phyloP scores from a whole-genome alignment of 768 basidiomycete species.

The Phlebiopsis gigantea region DNA sequence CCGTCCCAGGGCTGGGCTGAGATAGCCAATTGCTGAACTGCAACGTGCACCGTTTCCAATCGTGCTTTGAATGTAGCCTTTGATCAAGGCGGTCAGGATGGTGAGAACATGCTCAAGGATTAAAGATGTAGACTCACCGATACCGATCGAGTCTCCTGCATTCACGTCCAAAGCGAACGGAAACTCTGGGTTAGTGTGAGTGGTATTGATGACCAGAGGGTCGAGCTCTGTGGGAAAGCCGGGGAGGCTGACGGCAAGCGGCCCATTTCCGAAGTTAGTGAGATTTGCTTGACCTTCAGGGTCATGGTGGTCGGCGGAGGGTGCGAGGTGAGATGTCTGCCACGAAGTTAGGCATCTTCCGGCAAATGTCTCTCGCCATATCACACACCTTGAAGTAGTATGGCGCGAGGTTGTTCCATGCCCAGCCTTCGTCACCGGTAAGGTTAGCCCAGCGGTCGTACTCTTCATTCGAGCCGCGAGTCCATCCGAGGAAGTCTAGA shows the following conservation, averaged over 20 bases:
- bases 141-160: conserved; percentile 13
- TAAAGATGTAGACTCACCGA: conserved; percentile 6
- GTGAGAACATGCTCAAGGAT: not conserved
- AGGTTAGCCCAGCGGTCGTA: conserved; percentile 18
- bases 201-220: conserved; percentile 10
- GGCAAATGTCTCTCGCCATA: no score
- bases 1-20: conserved; percentile 11
- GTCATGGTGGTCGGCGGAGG: conserved; percentile 18
- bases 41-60: conserved; percentile 14
- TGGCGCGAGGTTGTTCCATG: conserved; percentile 15
- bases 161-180: conserved; percentile 17
- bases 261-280: conserved; percentile 12
- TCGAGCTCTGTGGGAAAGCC: conserved; percentile 11
- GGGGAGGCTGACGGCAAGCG: conserved; percentile 8
- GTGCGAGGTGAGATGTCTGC: conserved; percentile 14
- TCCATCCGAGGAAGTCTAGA: conserved; percentile 21
- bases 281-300: conserved; percentile 19
- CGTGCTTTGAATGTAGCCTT: conserved; percentile 13
- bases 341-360: no score
- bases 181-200: conserved; percentile 5
- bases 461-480: conserved; percentile 21
- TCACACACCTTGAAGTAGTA: conserved; percentile 12
- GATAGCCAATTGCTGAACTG: conserved; percentile 17
- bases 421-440: conserved; percentile 24
- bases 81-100: no score